Evolutionary conservation across 768 basidiomycete genomes (phyloP), one percentile per base, ranked within the genome.

Genomic region (Tulasnella sp.): DNA sequence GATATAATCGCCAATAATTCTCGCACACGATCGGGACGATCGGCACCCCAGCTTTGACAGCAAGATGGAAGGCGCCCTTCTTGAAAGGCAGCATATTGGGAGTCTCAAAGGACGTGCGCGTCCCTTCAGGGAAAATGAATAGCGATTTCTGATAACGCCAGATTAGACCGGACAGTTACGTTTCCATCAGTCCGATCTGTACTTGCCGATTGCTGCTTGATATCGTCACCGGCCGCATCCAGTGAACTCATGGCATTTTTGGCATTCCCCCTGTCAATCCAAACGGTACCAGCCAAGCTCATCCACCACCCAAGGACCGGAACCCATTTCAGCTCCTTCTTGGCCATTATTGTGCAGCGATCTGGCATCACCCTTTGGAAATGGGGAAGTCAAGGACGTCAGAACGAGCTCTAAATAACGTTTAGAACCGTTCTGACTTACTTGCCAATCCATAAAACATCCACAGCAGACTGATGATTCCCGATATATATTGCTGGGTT

Each of bases 121-220:
- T 99, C 29, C 96, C 96, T 73, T 98, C 96, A 0, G 94, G 91
- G 73, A 91, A 98, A 71, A 99, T 83, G 87, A 90, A 94, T 49
- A 98, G 72, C 15, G 90, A 91, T 17, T 86, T 77, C 62, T 80
- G 72, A 70, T 30, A 24, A 15, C 12, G 65, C 3, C 24, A 49
- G 5, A 7, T 59, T 24, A 49, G 22, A 22, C 22, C 27, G 8
- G 5, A 41, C 11, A 5, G 3, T 43, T 42, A 11, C 11, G 11
- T 30, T 15, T 21, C 22, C 5, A 8, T 34, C 12, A 7, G 10
- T 53, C 22, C 22, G 11, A 17, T 1, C 5, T 9, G 25, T 19
- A 4, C 70, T 48, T 57, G 72, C 72, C 5, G 66, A 63, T 41
- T 68, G 68, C 30, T 69, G 65, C 73, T 86, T 87, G 83, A 98